These are phyloP conservation scores for Knufia fluminis DNA, from an alignment of 2,329 filamentous ascomycete species.

Conservation along the genomic window DNA sequence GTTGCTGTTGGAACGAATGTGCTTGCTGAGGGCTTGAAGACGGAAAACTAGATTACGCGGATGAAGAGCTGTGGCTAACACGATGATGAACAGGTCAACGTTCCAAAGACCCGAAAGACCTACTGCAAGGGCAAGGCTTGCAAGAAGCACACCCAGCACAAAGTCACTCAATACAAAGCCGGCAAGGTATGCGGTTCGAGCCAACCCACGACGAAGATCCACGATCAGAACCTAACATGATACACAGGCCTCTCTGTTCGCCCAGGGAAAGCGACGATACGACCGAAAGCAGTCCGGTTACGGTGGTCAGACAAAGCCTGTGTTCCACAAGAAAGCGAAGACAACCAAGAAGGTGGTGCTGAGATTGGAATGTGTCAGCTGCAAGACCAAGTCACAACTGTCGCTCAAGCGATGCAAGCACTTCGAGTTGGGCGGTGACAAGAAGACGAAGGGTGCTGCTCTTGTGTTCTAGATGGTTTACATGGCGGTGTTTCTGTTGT, in stretches of 20 bases:
- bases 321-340: constrained; percentile 99
- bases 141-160: constrained; percentile 86
- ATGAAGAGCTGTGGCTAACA: constrained; percentile 13
- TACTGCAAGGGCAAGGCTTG: constrained; percentile 96
- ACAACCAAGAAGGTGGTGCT: constrained; percentile 99
- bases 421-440: constrained; percentile 99
- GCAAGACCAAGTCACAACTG: constrained; percentile 90
- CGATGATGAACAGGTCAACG: constrained; percentile 64
- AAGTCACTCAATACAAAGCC: constrained; percentile 95
- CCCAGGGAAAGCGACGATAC: constrained; percentile 99
- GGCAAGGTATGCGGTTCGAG: constrained; percentile 58
- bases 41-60: no score
- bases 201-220: neutral
- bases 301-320: constrained; percentile 99
- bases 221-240: neutral
- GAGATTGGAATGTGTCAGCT: constrained; percentile 91
- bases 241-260: constrained; percentile 74
- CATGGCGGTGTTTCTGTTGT: neutral
- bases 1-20: no score
- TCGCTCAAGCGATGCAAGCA: constrained; percentile 99
- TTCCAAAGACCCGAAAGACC: constrained; percentile 94
- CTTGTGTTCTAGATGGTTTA: constrained; percentile 77
- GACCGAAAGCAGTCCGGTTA: constrained; percentile 99
- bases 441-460: constrained; percentile 99
- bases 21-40: no score